These are phyloP conservation scores for Pseudotsuga menziesii DNA, from an alignment of 75 land plant species.

Conservation along the genomic window DNA sequence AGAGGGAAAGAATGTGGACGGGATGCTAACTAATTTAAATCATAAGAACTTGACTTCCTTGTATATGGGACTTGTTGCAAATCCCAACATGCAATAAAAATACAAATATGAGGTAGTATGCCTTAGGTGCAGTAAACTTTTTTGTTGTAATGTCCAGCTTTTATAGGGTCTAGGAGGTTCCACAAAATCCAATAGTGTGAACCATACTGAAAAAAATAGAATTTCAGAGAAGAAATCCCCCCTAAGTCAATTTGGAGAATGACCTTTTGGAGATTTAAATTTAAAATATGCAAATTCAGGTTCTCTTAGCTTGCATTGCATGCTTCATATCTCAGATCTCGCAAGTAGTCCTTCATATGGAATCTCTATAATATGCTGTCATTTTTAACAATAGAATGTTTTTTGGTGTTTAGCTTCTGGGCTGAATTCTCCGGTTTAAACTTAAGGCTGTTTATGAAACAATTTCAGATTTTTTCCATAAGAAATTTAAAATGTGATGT, in stretches of 20 bases:
- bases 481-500: too few species aligned
- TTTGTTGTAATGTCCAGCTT: background rate
- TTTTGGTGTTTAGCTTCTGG: too few species aligned
- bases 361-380: too few species aligned
- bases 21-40: background rate
- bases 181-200: background rate
- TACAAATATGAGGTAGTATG: background rate
- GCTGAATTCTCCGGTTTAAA: too few species aligned
- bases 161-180: background rate
- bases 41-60: background rate
- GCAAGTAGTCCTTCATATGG: too few species aligned
- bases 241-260: background rate
- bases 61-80: background rate
- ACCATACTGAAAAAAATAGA: background rate
- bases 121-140: background rate
- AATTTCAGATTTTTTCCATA: too few species aligned
- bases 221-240: background rate
- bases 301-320: too few species aligned
- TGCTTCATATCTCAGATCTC: too few species aligned
- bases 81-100: background rate
- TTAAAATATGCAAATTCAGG: background rate
- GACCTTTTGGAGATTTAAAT: background rate
- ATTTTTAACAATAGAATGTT: too few species aligned
- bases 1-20: background rate
- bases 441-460: too few species aligned